Evolutionary conservation across 2,329 filamentous ascomycete genomes (phyloP).

Genomic region (Ascochyta lentis): DNA sequence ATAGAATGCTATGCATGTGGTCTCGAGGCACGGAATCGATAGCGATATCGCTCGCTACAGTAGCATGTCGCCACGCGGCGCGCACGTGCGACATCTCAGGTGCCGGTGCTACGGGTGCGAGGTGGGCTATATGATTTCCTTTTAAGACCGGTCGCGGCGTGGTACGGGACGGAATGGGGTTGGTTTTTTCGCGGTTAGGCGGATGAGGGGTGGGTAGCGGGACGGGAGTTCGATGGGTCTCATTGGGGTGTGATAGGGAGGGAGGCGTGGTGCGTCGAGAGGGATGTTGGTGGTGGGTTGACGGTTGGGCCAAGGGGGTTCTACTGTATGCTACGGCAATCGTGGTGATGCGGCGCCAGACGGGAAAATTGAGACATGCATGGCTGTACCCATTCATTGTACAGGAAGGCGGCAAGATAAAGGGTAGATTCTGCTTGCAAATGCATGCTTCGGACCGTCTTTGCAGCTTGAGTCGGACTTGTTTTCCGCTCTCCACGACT

Average conservation of each 20-base stretch:
- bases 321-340: not conserved
- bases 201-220: not conserved
- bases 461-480: too few species aligned
- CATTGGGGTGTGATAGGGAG: not conserved
- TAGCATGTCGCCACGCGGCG: constrained; percentile 7
- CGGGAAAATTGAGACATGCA: constrained; percentile 5
- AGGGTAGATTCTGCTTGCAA: not conserved
- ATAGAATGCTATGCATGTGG: too few species aligned
- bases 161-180: not conserved
- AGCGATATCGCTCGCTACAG: not conserved
- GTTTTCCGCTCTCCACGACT: too few species aligned
- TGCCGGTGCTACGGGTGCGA: constrained; percentile 3
- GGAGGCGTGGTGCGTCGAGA: not conserved
- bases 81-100: constrained; percentile 8
- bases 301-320: not conserved
- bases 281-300: not conserved
- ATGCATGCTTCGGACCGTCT: constrained; percentile 10
- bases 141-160: not conserved
- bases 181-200: not conserved
- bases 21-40: too few species aligned
- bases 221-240: constrained; percentile 1
- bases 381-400: not conserved
- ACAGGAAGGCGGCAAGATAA: not conserved
- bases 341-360: constrained; percentile 1
- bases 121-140: constrained; percentile 1